Base-by-base conservation (phyloP, 345 rosid species). In the Draba incana region DNA sequence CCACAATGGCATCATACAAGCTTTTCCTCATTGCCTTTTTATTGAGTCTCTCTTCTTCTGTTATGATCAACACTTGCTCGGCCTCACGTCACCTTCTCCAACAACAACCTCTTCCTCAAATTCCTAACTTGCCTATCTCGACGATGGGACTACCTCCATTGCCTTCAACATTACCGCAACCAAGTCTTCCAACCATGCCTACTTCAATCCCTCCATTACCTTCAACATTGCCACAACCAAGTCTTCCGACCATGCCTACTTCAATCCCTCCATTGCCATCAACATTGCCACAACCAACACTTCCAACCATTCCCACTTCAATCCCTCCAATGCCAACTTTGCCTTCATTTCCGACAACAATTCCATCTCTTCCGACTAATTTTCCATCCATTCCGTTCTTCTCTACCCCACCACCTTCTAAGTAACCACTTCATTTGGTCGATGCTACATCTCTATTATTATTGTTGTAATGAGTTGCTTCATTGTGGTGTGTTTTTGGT, bases 81-180 rank as follows among this genome's bases (percentile, higher is more conserved):
- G 77, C 77, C 9, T 57, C 77, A 23, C 66, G 66, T 15, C 67
- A 10, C 4, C 77, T 72, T 72, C 77, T 72, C 45, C 77, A 64
- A 33, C 71, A 72, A 57, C 70, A 64, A 48, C 71, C 77, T 56
- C 41, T 65, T 56, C 77, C 77, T 48, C 71, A 72, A 23, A 64
- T 64, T 49, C 76, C 70, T 16, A 72, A 16, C 42, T 1, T 72
- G 1, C 70, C 70, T 47, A 48, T 46, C 44, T 71, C 77, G 0
- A 48, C 42, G 2, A 57, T 43, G 66, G 77, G 77, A 57, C 45
- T 72, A 57, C 71, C 71, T 43, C 71, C 69, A 48, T 14, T 62
- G 30, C 66, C 66, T 30, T 50, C 57, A 31, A 47, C 57, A 12
- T 38, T 50, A 15, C 69, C 69, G 37, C 57, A 52, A 52, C 70